Base-by-base conservation (phyloP, 2,329 filamentous ascomycete genomes). In the Talaromyces sp. region DNA sequence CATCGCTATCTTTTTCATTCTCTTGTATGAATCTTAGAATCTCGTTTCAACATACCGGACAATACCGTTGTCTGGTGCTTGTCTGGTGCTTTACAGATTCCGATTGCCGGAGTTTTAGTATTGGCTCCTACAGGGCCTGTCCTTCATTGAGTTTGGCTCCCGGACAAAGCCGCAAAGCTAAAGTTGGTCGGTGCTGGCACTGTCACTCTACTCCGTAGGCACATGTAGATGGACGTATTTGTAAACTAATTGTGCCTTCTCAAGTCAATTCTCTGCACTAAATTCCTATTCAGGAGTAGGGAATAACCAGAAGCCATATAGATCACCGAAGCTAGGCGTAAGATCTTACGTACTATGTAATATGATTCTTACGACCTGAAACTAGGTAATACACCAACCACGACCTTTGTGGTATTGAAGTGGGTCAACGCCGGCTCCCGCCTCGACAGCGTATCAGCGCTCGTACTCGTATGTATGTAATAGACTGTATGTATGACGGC, bases 311-410 rank as follows among this genome's bases (percentile, higher is more conserved):
- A 35, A 35, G 49, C 49, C n/a, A 19, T 35, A 54, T 35, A 33
- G 27, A 52, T 19, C 27, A 33, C 15, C 27, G 25, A 27, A 54
- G 5, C 31, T 22, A 19, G 50, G 17, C 19, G 27, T 33, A 54
- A 33, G 27, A 52, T 11, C n/a, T 17, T 33, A 19, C 7, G 31
- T 8, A 13, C 19, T 54, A 3, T 22, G 22, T 22, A 22, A 22
- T 22, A 22, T 22, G 22, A 22, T 22, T 22, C 22, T 54, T 19
- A 19, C 31, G 50, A n/a, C 50, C 50, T 52, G 31, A 57, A 37
- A 31, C 60, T 56, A 57, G 50, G 74, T 81, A 5, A 78, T 80
- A 78, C 68, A 79, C 80, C 52, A 77, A 73, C 25, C 27, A 33
- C 7, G 70, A 75, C 13, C 76, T 77, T 0, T 76, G 80, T 66